A percentile compares a stretch with the other conserved stretches of the same genome.
Evolutionary conservation across 768 basidiomycete genomes (phyloP).

Genomic region (Astraeus odoratus): DNA sequence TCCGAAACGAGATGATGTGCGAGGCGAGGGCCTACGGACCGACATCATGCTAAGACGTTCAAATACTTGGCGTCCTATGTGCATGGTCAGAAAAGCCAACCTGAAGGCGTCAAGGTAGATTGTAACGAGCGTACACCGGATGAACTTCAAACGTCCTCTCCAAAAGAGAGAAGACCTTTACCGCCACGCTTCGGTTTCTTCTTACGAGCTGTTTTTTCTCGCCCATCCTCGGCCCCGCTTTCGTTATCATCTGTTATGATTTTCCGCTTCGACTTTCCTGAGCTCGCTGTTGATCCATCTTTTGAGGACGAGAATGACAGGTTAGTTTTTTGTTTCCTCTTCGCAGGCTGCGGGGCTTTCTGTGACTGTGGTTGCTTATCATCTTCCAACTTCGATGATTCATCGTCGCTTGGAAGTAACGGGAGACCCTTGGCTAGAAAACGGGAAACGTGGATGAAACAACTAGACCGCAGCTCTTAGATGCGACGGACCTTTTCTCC

Average conservation of each 20-base stretch:
- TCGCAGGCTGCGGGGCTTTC: constrained; percentile 12
- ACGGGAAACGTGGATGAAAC: constrained; percentile 4
- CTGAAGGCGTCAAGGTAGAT: too few relatives aligned
- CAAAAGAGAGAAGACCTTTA: constrained; percentile 34
- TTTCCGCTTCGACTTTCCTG: constrained; percentile 30
- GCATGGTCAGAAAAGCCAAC: too few relatives aligned
- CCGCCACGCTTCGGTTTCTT: constrained; percentile 49
- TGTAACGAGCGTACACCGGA: too few relatives aligned
- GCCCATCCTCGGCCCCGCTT: constrained; percentile 16
- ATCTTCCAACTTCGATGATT: constrained; percentile 22
- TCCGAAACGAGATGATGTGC: too few relatives aligned
- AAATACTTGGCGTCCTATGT: too few relatives aligned
- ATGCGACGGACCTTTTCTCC: constrained; percentile 52
- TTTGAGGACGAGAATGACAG: constrained; percentile 37
- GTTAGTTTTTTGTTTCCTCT: constrained; percentile 16
- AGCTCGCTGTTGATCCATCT: constrained; percentile 16
- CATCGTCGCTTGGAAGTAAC: constrained; percentile 36
- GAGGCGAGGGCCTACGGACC: too few relatives aligned
- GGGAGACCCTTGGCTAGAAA: constrained; percentile 59
- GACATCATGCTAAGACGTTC: too few relatives aligned
- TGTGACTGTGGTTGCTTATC: constrained; percentile 11
- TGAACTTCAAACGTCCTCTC: constrained; percentile 24
- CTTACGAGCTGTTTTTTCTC: constrained; percentile 29
- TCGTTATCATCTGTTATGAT: constrained; percentile 28
- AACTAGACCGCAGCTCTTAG: constrained; percentile 1